These are phyloP conservation scores for Trichaptum fuscoviolaceum DNA, from an alignment of 768 basidiomycete genomes.

Conservation along the genomic window DNA sequence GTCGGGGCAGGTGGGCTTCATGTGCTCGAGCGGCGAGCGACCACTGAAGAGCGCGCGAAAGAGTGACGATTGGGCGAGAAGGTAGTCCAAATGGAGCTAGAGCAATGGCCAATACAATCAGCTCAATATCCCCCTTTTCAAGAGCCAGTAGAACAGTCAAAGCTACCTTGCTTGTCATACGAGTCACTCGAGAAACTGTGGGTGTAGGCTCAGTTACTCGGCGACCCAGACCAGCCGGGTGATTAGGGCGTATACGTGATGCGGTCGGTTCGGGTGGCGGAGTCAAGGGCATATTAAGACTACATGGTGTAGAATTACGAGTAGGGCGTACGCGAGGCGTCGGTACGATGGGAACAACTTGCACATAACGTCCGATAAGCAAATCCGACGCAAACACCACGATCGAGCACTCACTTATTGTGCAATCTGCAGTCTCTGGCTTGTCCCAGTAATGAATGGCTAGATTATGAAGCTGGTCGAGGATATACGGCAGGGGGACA, in stretches of 20 bases:
- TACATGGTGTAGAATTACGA: conserved; percentile 7
- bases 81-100: conserved; percentile 76
- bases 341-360: conserved; percentile 39
- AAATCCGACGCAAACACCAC: not conserved
- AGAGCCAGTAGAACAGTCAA: not conserved
- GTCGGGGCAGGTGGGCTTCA: conserved; percentile 32
- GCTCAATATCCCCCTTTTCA: not conserved
- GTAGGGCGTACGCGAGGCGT: conserved; percentile 9
- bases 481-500: conserved; percentile 69
- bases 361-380: conserved; percentile 3
- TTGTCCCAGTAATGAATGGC: conserved; percentile 71
- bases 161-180: conserved; percentile 59
- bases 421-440: conserved; percentile 73
- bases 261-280: conserved; percentile 11
- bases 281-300: conserved; percentile 3
- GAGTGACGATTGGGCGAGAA: conserved; percentile 77
- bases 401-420: conserved; percentile 48
- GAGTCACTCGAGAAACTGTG: conserved; percentile 42
- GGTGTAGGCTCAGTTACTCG: conserved; percentile 40
- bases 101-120: conserved; percentile 6
- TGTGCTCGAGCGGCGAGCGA: conserved; percentile 54
- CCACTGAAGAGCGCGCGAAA: conserved; percentile 69
- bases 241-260: conserved; percentile 24
- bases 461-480: conserved; percentile 60
- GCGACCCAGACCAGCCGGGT: conserved; percentile 39